A percentile compares a stretch with the other conserved stretches of the same genome.
Conservation (phyloP, 1,284 basidiomycete species). For the Apiotrichum gamsii region DNA sequence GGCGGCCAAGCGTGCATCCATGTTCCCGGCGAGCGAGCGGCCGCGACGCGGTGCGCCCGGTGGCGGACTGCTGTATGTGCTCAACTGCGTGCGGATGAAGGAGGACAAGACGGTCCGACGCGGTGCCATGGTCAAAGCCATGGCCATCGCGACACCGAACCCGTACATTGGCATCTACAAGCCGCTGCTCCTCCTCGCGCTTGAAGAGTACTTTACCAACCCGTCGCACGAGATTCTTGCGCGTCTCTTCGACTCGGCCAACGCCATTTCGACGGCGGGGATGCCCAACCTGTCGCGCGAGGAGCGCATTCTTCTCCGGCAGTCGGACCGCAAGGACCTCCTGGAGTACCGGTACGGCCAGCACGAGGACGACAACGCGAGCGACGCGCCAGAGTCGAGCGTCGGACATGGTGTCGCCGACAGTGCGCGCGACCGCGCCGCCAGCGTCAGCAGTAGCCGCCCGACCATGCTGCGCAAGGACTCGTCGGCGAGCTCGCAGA, state of each 20-base stretch:
- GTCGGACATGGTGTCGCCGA: background rate
- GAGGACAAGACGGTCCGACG: constrained; percentile 83
- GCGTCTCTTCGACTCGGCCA: constrained; percentile 84
- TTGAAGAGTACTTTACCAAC: constrained; percentile 88
- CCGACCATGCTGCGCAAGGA: constrained; percentile 11
- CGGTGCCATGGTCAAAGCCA: constrained; percentile 89
- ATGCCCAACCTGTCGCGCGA: constrained; percentile 69
- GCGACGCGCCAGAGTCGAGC: background rate
- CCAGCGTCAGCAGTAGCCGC: constrained; percentile 6
- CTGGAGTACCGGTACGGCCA: constrained; percentile 69
- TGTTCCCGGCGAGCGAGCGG: constrained; percentile 17
- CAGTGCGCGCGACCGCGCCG: background rate
- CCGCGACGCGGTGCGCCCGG: constrained; percentile 35
- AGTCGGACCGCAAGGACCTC: constrained; percentile 82
- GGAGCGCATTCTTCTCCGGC: constrained; percentile 84
- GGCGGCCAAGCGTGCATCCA: constrained; percentile 17
- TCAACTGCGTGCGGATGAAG: constrained; percentile 93
- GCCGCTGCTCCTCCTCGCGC: constrained; percentile 86
- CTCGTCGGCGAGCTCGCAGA: constrained; percentile 6
- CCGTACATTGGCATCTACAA: constrained; percentile 98
- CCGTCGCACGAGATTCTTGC: constrained; percentile 82
- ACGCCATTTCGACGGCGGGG: constrained; percentile 76
- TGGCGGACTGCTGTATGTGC: constrained; percentile 72
- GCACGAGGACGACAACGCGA: constrained; percentile 4
- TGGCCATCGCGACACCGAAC: constrained; percentile 91